These are phyloP conservation scores for Podaxis sp. DNA, from an alignment of 768 basidiomycete species.

Conservation along the genomic window DNA sequence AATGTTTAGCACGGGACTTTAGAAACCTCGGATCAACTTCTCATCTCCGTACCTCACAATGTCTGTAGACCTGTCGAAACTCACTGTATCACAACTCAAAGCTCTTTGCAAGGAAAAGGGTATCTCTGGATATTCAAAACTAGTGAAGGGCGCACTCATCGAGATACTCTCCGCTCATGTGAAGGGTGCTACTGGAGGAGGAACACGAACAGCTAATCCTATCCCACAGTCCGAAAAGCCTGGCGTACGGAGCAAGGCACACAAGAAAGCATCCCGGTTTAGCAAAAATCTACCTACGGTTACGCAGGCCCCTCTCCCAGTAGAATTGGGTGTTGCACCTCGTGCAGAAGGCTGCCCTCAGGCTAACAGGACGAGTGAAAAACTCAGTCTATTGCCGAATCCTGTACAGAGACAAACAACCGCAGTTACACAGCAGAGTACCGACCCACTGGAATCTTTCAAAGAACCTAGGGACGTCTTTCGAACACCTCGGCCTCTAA, in stretches of 20 bases:
- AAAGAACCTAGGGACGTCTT: background rate
- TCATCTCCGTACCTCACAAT: background rate
- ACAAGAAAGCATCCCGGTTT: background rate
- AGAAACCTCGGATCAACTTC: background rate
- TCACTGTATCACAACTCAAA: constrained; percentile 66
- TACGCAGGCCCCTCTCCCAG: background rate
- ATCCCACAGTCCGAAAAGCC: background rate
- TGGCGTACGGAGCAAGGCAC: background rate
- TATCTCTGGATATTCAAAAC: constrained; percentile 67
- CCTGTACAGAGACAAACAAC: background rate
- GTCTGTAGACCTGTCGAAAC: constrained; percentile 35
- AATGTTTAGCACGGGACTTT: background rate
- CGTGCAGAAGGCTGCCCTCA: background rate
- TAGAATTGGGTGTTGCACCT: background rate
- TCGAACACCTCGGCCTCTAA: background rate
- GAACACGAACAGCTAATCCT: background rate
- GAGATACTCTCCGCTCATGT: constrained; percentile 33
- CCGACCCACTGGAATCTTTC: background rate
- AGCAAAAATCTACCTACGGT: background rate
- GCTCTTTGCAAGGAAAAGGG: constrained; percentile 64
- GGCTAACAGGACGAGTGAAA: background rate
- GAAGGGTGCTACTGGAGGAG: background rate
- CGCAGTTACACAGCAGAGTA: background rate
- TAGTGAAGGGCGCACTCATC: constrained; percentile 57
- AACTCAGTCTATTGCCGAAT: background rate